phyloP scores from a whole-genome alignment of 225 moss, liverwort and hornwort species.

The Polytrichum commune region DNA sequence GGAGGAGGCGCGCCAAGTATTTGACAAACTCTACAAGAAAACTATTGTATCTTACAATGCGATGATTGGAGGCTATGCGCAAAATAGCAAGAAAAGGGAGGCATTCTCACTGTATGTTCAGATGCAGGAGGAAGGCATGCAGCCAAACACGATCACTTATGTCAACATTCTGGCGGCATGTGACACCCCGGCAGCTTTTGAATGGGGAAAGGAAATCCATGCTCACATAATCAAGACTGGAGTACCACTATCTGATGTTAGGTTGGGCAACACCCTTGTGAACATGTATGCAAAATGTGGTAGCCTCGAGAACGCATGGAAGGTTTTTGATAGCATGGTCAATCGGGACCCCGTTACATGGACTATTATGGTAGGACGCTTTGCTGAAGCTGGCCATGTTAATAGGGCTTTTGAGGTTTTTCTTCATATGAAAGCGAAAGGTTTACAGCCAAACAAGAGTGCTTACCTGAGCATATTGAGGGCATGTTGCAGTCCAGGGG shows the following conservation, averaged over 20 bases:
- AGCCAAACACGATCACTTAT: slow-evolving; percentile 33
- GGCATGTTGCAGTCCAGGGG: slow-evolving; percentile 14
- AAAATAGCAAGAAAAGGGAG: slow-evolving; percentile 15
- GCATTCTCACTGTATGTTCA: slow-evolving; percentile 28
- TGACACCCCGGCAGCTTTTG: slow-evolving; percentile 11
- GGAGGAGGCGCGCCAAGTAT: slow-evolving; percentile 29
- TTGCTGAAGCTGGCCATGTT: slow-evolving; percentile 21
- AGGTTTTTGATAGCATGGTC: slow-evolving; percentile 16
- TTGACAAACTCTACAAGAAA: slow-evolving; percentile 26
- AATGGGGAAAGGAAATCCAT: slow-evolving; percentile 23
- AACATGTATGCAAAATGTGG: slow-evolving; percentile 35
- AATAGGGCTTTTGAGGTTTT: slow-evolving; percentile 31
- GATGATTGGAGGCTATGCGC: slow-evolving; percentile 34
- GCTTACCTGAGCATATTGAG: slow-evolving; percentile 30
- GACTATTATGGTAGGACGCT: slow-evolving; percentile 25
- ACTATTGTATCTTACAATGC: slow-evolving; percentile 41
- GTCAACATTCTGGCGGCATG: slow-evolving; percentile 32
- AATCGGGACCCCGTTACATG: slow-evolving; percentile 22
- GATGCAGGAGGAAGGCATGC: slow-evolving; percentile 23
- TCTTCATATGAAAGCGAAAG: slow-evolving; percentile 21
- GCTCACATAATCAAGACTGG: slow-evolving; percentile 12
- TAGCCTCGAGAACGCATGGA: slow-evolving; percentile 23
- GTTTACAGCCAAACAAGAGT: slow-evolving; percentile 15
- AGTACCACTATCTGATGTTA: slow-evolving; percentile 29
- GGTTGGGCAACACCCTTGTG: slow-evolving; percentile 31